phyloP scores from a whole-genome alignment of 2,329 filamentous ascomycete genomes.

The Alternaria longipes region DNA sequence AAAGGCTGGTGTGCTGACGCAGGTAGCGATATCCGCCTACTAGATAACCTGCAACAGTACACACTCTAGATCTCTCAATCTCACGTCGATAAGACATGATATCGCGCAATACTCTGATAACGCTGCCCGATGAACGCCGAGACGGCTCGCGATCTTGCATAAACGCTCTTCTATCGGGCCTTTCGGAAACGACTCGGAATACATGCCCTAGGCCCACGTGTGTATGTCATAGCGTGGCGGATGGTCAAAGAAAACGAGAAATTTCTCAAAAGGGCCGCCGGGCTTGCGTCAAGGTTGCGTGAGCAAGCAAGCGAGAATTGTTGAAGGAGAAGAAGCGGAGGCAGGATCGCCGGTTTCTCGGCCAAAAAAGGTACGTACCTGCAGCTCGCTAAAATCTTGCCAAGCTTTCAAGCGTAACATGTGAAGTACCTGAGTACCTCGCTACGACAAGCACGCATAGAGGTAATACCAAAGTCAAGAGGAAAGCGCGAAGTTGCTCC shows the following conservation, averaged over 20 bases:
- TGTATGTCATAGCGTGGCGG: conserved; percentile 8
- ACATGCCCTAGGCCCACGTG: conserved; percentile 10
- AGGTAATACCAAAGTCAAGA: neutral
- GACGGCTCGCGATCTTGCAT: conserved; percentile 14
- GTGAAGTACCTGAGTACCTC: neutral
- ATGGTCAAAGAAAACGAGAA: neutral
- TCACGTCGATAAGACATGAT: neutral
- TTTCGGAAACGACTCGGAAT: conserved; percentile 8
- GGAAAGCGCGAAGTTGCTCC: neutral
- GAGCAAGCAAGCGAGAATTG: neutral
- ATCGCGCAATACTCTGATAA: conserved; percentile 18
- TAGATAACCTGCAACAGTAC: neutral
- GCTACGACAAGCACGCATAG: neutral
- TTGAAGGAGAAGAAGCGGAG: neutral
- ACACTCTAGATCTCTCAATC: neutral
- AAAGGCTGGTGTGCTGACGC: neutral
- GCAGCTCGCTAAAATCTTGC: conserved; percentile 4
- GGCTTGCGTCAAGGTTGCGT: neutral
- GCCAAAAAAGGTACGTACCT: conserved; percentile 19
- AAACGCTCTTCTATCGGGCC: conserved; percentile 21
- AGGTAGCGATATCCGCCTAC: neutral
- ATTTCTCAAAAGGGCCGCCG: neutral
- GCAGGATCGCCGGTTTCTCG: conserved; percentile 13
- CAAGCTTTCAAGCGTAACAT: conserved; percentile 6
- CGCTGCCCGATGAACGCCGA: conserved; percentile 11